A percentile compares a stretch with the other conserved stretches of the same genome.
Conservation (phyloP, 2,329 filamentous ascomycete genomes). For the Xylaria sp. region DNA sequence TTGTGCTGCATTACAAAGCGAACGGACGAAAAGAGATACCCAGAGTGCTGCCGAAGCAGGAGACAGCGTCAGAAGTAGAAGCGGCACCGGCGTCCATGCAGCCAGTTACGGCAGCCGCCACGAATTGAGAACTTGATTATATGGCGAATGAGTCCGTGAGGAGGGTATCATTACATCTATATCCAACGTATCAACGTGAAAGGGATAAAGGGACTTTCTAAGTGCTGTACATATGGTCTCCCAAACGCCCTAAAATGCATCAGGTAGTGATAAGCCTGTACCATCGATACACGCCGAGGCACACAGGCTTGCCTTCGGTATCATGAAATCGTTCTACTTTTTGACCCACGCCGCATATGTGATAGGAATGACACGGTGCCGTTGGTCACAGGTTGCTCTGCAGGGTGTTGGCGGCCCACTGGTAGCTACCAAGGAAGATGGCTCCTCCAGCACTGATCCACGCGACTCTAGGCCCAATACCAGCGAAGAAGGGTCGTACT, state of each 20-base stretch:
- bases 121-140: slow-evolving; percentile 27
- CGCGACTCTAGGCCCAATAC: slow-evolving; percentile 82
- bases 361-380: slow-evolving; percentile 2
- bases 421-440: slow-evolving; percentile 93
- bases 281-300: slow-evolving; percentile 30
- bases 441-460: slow-evolving; percentile 97
- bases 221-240: slow-evolving; percentile 35
- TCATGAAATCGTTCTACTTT: slow-evolving; percentile 15
- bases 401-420: slow-evolving; percentile 83
- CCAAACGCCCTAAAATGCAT: slow-evolving; percentile 31
- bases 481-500: slow-evolving; percentile 75
- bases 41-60: slow-evolving; percentile 47
- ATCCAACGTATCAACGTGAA: slow-evolving; percentile 31
- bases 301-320: slow-evolving; percentile 3
- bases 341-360: slow-evolving; percentile 11
- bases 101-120: slow-evolving; percentile 35
- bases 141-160: slow-evolving; percentile 21
- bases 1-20: slow-evolving; percentile 88
- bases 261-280: slow-evolving; percentile 21
- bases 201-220: slow-evolving; percentile 20
- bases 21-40: slow-evolving; percentile 81
- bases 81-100: slow-evolving; percentile 25
- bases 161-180: slow-evolving; percentile 47
- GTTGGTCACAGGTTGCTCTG: slow-evolving; percentile 51
- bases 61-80: slow-evolving; percentile 37